phyloP scores from a whole-genome alignment of 805 yeast genomes.

The Lipomyces chichibuensis region DNA sequence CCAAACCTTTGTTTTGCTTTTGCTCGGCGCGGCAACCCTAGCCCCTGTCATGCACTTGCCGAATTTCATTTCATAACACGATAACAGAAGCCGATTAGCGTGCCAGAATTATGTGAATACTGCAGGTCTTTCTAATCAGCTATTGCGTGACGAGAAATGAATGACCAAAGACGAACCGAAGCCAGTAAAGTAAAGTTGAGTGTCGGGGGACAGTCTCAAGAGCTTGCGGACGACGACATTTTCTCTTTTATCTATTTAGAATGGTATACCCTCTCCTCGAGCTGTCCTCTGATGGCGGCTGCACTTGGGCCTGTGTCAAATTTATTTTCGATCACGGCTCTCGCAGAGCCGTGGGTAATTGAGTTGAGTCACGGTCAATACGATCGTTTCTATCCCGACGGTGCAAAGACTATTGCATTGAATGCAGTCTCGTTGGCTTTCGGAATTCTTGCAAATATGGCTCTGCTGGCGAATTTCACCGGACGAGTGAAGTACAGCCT shows the following conservation, averaged over 20 bases:
- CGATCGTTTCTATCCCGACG: conserved; percentile 40
- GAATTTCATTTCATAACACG: neutral
- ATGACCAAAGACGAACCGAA: neutral
- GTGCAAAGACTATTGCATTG: conserved; percentile 53
- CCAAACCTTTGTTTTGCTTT: too few relatives aligned
- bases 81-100: neutral
- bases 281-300: conserved; percentile 75
- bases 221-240: neutral
- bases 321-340: conserved; percentile 69
- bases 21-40: too few relatives aligned
- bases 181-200: neutral
- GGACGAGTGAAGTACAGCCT: conserved; percentile 58
- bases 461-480: conserved; percentile 71
- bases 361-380: neutral
- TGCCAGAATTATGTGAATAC: neutral
- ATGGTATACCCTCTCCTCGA: conserved; percentile 71
- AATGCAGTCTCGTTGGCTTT: conserved; percentile 65
- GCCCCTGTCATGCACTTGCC: too few relatives aligned
- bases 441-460: conserved; percentile 68
- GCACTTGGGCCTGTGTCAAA: conserved; percentile 80
- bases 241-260: neutral
- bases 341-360: conserved; percentile 68
- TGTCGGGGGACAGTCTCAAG: neutral
- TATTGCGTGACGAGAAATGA: neutral
- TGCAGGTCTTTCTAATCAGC: neutral